Evolutionary conservation across 2,329 filamentous ascomycete genomes (phyloP), one percentile per base, ranked within the genome.

Genomic region (Fusarium agapanthi): DNA sequence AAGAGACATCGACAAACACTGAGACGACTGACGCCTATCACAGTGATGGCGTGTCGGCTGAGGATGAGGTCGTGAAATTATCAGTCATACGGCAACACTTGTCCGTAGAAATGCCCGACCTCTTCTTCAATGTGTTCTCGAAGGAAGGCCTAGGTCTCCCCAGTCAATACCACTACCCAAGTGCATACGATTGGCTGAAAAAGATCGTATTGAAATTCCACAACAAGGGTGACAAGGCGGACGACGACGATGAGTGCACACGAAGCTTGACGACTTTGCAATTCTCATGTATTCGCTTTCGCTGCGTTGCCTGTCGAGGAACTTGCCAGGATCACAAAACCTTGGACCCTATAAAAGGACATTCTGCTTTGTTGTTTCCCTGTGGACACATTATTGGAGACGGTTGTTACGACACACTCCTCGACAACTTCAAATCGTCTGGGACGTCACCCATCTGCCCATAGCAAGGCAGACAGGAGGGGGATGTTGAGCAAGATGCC

Each of bases 361-460:
- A 67, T 43, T 15, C 26, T 24, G 50, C 61, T 26, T 47, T 65
- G 6, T 24, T 65, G 13, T 65, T 77, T 28, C 71, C 75, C 3
- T 77, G 75, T 26, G 75, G 75, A 6, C 75, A 77, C 43, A 68
- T 77, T 18, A 71, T 77, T 38, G 71, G 69, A 7, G 43, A 53
- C 28, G 45, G 55, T 5, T 77, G 75, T 41, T 75, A 75, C 35
- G 9, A 30, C 10, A 16, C 26, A 10, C 44, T 74, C 16, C 18
- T 53, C 34, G 28, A 14, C 22, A 7, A 18, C 8, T 69, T 57
- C 61, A 35, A 18, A 6, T 15, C 24, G 2, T 38, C 35, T 6
- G 20, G 15, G 15, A 20, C 5, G 9, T 45, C 69, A 10, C n/a
- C 34, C 7, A 32, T 12, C 22, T 77, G 75, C 8, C 75, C 75